phyloP scores from a whole-genome alignment of 192 early-diverging fungal species.

The Phycomyces blakesleeanus region DNA sequence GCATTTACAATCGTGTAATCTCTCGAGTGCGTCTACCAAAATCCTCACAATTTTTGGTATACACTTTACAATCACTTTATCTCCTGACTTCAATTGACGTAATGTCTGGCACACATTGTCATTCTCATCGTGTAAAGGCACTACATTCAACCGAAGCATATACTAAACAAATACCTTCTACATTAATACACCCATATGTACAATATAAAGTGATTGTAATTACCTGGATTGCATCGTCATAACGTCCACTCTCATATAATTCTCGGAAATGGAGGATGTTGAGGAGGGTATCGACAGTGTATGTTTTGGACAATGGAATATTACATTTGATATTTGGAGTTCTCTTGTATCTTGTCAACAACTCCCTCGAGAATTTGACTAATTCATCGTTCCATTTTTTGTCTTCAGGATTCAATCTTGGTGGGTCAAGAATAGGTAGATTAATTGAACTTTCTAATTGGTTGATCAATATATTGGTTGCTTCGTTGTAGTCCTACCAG shows the following conservation, averaged over 20 bases:
- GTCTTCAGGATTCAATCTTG: neutral
- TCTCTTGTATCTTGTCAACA: neutral
- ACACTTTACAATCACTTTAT: neutral
- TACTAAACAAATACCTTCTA: neutral
- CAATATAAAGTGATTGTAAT: slow-evolving; percentile 30
- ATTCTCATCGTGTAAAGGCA: neutral
- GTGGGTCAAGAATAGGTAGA: neutral
- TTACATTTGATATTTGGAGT: neutral
- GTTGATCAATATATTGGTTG: slow-evolving; percentile 19
- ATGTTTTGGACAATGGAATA: slow-evolving; percentile 1
- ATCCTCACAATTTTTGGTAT: too few species aligned
- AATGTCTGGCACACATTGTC: neutral
- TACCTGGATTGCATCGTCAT: slow-evolving; percentile 56
- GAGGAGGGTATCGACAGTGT: neutral
- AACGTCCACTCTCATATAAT: slow-evolving; percentile 47
- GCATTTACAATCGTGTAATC: too few species aligned
- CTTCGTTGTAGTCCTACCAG: slow-evolving; percentile 31
- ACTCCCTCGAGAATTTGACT: neutral
- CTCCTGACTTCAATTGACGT: neutral
- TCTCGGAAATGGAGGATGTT: slow-evolving; percentile 51
- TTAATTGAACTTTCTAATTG: slow-evolving; percentile 27
- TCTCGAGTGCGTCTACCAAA: too few species aligned
- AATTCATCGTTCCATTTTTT: slow-evolving; percentile 1
- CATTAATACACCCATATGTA: neutral
- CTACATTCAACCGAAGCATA: neutral